A percentile compares a stretch with the other conserved stretches of the same genome.
Evolutionary conservation across 2,329 filamentous ascomycete species (phyloP).

Genomic region (Pseudogymnoascus sp.): DNA sequence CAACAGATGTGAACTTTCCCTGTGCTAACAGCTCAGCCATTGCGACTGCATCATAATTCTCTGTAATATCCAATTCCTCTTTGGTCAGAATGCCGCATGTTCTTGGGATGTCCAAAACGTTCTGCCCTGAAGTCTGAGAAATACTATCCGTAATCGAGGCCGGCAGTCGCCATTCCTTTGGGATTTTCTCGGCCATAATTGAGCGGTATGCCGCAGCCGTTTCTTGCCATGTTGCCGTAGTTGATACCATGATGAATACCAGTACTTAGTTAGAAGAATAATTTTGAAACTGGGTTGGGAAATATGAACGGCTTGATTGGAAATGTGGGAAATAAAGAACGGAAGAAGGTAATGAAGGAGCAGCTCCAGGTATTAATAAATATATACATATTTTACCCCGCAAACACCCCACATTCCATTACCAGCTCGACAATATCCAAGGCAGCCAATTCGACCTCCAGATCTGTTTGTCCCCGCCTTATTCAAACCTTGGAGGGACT

Average conservation of each 20-base stretch:
- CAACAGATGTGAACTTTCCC: slow-evolving; percentile 30
- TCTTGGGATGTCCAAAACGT: slow-evolving; percentile 31
- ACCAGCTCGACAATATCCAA: too few species aligned
- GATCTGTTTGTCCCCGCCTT: too few species aligned
- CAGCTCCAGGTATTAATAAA: too few species aligned
- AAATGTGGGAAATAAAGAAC: too few species aligned
- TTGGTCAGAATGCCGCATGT: slow-evolving; percentile 37
- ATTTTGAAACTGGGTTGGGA: too few species aligned
- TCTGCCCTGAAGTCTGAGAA: slow-evolving; percentile 20
- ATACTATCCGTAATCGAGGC: slow-evolving; percentile 11
- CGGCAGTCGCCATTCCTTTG: slow-evolving; percentile 26
- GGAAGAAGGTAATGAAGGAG: too few species aligned
- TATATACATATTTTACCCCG: too few species aligned
- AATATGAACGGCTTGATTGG: too few species aligned
- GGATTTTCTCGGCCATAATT: slow-evolving; percentile 24
- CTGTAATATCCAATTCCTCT: slow-evolving; percentile 41
- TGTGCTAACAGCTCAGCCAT: slow-evolving; percentile 34
- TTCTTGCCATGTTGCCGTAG: slow-evolving; percentile 7
- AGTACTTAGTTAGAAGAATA: too few species aligned
- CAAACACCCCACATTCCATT: too few species aligned
- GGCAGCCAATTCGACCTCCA: too few species aligned
- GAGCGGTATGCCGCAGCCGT: background rate
- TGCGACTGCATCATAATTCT: slow-evolving; percentile 35
- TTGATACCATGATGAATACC: slow-evolving; percentile 8
- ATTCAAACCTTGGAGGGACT: too few species aligned